Conservation (phyloP, 2,329 filamentous ascomycete genomes). For the Bisporella sp. region DNA sequence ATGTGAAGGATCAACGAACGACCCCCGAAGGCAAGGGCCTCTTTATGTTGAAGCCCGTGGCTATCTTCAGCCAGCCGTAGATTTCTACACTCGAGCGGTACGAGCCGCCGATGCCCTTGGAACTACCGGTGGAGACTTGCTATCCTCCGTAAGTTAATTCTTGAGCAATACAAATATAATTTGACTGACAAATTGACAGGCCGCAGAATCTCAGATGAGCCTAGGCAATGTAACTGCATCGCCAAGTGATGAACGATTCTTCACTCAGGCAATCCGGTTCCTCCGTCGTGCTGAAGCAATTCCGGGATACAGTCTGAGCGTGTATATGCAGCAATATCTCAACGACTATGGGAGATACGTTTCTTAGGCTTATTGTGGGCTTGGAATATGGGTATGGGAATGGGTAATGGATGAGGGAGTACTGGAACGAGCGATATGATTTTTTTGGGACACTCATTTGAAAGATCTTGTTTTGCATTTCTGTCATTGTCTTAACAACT, state of each 20-base stretch:
- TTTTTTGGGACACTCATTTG: background rate
- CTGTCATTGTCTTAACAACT: too few species aligned
- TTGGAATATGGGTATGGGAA: too few species aligned
- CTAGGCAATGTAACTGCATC: slow-evolving; percentile 42
- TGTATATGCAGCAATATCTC: slow-evolving; percentile 41
- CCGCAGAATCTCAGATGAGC: slow-evolving; percentile 45
- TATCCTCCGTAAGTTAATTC: slow-evolving; percentile 34
- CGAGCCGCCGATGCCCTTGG: slow-evolving; percentile 33
- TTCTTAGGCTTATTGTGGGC: slow-evolving; percentile 3
- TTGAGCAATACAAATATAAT: background rate
- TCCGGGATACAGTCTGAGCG: slow-evolving; percentile 34
- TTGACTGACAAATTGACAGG: slow-evolving; percentile 24
- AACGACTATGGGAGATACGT: slow-evolving; percentile 36
- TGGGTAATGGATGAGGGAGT: too few species aligned
- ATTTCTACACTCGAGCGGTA: slow-evolving; percentile 42
- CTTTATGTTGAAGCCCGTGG: slow-evolving; percentile 46
- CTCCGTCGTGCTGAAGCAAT: slow-evolving; percentile 36
- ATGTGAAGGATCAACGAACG: slow-evolving; percentile 5
- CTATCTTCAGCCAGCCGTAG: slow-evolving; percentile 41
- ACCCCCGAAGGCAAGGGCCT: slow-evolving; percentile 26
- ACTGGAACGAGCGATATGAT: background rate
- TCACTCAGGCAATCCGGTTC: slow-evolving; percentile 37
- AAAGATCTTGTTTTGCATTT: background rate
- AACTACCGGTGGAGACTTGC: slow-evolving; percentile 33
- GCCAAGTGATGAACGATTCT: slow-evolving; percentile 36